Evolutionary conservation across 768 basidiomycete species (phyloP).

Genomic region (Kockovaella imperatae): DNA sequence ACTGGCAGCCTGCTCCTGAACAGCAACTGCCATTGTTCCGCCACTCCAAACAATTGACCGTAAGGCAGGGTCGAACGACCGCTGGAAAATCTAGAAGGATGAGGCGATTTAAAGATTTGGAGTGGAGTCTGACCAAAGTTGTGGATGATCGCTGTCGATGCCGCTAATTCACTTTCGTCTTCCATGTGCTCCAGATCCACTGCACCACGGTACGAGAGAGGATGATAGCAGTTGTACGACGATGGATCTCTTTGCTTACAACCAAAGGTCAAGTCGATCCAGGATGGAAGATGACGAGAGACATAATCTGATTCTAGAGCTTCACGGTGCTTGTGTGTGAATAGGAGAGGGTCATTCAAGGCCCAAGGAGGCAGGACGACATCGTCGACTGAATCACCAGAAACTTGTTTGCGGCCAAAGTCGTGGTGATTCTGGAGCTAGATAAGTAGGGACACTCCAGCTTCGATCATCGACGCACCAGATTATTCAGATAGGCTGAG

Average conservation of each 20-base stretch:
- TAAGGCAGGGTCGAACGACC: constrained; percentile 67
- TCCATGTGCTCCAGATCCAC: constrained; percentile 81
- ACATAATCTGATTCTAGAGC: constrained; percentile 82
- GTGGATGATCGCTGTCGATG: constrained; percentile 89
- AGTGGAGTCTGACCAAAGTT: constrained; percentile 92
- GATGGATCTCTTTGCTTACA: constrained; percentile 59
- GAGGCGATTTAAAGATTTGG: constrained; percentile 68
- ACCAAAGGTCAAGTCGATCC: constrained; percentile 86
- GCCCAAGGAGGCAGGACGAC: constrained; percentile 91
- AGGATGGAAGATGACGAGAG: constrained; percentile 70
- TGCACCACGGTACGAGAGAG: constrained; percentile 83
- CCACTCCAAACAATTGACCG: constrained; percentile 64
- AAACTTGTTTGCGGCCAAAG: constrained; percentile 43
- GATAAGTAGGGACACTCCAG: background rate
- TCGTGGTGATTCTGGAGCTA: constrained; percentile 38
- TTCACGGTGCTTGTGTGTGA: constrained; percentile 67
- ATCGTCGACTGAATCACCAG: constrained; percentile 58
- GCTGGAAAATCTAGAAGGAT: constrained; percentile 62
- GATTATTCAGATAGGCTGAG: constrained; percentile 71
- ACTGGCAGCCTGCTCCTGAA: constrained; percentile 37
- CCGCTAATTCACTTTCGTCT: constrained; percentile 79
- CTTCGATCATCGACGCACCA: constrained; percentile 11
- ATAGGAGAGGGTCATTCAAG: constrained; percentile 69
- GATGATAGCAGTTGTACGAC: constrained; percentile 80
- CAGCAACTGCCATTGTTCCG: constrained; percentile 64